A percentile compares a stretch with the other conserved stretches of the same genome.
These are phyloP conservation scores for Zizania palustris DNA, from an alignment of 202 grass and related monocot genomes.

Conservation along the genomic window DNA sequence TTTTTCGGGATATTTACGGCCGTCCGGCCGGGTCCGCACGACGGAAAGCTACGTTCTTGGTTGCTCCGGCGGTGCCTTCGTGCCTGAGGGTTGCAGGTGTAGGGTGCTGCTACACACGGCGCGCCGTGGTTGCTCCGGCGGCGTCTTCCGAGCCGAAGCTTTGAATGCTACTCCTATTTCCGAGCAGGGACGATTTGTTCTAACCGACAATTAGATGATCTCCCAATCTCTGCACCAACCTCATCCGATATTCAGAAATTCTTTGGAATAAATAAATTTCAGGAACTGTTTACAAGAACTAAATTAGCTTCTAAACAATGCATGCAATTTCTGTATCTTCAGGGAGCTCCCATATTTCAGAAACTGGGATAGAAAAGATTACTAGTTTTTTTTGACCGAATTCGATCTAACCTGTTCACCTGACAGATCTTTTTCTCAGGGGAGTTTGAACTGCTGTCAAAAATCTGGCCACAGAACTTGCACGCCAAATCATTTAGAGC, in stretches of 20 bases:
- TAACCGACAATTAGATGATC: neutral
- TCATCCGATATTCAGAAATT: neutral
- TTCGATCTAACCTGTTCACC: neutral
- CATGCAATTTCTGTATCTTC: no score
- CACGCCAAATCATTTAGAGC: neutral
- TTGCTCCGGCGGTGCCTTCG: no score
- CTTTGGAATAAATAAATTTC: no score
- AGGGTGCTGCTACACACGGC: constrained; percentile 39
- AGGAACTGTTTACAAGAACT: no score
- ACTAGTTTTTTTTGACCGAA: neutral
- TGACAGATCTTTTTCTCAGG: neutral
- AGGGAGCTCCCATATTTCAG: neutral
- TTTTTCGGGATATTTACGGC: constrained; percentile 35
- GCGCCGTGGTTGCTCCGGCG: constrained; percentile 37
- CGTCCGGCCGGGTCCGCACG: constrained; percentile 1
- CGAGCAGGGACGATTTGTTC: neutral
- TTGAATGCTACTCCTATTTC: constrained; percentile 14
- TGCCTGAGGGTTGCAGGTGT: neutral
- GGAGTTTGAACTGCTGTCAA: constrained; percentile 6
- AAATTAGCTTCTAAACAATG: no score
- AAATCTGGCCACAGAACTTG: neutral
- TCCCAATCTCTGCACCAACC: neutral
- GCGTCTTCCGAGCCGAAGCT: constrained; percentile 27
- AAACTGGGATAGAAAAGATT: neutral
- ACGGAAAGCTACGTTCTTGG: constrained; percentile 34